Evolutionary conservation across 2,329 filamentous ascomycete genomes (phyloP), one percentile per base, ranked within the genome.

Genomic region (Pseudogymnoascus sp.): DNA sequence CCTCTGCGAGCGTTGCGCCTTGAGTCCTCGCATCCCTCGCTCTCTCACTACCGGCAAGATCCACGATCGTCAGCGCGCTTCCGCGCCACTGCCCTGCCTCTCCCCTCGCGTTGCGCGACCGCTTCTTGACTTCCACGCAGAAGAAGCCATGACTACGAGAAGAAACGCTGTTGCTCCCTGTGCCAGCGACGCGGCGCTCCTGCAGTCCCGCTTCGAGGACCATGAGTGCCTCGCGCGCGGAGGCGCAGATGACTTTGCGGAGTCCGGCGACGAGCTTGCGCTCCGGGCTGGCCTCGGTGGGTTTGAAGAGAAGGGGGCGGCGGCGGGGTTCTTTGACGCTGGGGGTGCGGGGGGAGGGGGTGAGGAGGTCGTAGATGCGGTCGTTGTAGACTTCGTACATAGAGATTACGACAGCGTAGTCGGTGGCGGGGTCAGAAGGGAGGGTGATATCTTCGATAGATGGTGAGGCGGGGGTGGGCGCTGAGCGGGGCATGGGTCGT

Each of bases 321-420:
- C 94, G 86, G 60, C 87, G 82, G 67, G 82, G 80, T 64, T 91
- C 87, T 69, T 90, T 91, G 2, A 85, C 87, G 4, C 81, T 80
- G 37, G 82, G 82, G 0, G 80, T 80, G 66, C 82, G 82, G 21
- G 80, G 76, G 2, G 84, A 82, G 0, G 84, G 83, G 0, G 88
- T 89, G 1, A 99, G 80, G 0, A 99, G 84, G 71, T 99, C 94
- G 73, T 95, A 97, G 68, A 99, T 97, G 37, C 92, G 87, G 76
- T 99, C 93, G 72, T 99, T 99, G 78, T 99, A 97, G 1, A 99
- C 93, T 75, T 99, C 94, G 75, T 97, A 97, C 92, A 99, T 99
- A 62, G 92, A 96, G 21, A 99, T 82, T 10, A 99, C 79, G 62
- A 99, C 86, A 4, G 89, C 88, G 69, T 97, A 97, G 69, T 96